These are phyloP conservation scores for Wallacemonas rigidus DNA, from an alignment of 208 protist genomes.

Conservation along the genomic window DNA sequence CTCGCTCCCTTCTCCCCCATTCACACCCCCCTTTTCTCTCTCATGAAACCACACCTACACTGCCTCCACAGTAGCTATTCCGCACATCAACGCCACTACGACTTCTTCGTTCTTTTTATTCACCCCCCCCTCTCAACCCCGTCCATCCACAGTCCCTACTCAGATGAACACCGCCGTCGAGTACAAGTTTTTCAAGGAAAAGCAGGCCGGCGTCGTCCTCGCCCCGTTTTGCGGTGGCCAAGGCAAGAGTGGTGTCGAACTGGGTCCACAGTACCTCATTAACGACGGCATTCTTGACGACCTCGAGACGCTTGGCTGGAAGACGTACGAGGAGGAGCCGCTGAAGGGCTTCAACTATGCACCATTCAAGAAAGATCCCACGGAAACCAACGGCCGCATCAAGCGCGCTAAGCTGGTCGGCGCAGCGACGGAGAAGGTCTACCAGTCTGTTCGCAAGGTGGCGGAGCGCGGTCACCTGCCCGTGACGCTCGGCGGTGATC, in stretches of 20 bases:
- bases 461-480: slow-evolving; percentile 45
- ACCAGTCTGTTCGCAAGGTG: slow-evolving; percentile 37
- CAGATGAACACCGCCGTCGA: slow-evolving; percentile 5
- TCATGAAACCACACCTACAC: no score
- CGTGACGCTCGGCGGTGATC: slow-evolving; percentile 44
- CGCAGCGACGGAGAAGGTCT: slow-evolving; percentile 40
- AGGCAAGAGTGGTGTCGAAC: slow-evolving; percentile 45
- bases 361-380: slow-evolving; percentile 25
- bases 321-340: slow-evolving; percentile 27
- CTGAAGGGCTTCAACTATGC: slow-evolving; percentile 40
- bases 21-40: no score
- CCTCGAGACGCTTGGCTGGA: slow-evolving; percentile 48
- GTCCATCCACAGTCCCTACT: no score
- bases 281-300: slow-evolving; percentile 40
- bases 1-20: no score
- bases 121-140: no score
- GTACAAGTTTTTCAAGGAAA: slow-evolving; percentile 54
- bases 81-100: no score
- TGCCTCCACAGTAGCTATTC: no score
- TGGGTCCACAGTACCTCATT: slow-evolving; percentile 42
- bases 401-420: slow-evolving; percentile 35
- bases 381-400: slow-evolving; percentile 35
- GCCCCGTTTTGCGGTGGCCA: slow-evolving; percentile 54
- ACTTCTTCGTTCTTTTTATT: no score
- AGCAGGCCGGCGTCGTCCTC: slow-evolving; percentile 43